phyloP scores from a whole-genome alignment of 2,329 filamentous ascomycete species.

The Apiospora aurea region DNA sequence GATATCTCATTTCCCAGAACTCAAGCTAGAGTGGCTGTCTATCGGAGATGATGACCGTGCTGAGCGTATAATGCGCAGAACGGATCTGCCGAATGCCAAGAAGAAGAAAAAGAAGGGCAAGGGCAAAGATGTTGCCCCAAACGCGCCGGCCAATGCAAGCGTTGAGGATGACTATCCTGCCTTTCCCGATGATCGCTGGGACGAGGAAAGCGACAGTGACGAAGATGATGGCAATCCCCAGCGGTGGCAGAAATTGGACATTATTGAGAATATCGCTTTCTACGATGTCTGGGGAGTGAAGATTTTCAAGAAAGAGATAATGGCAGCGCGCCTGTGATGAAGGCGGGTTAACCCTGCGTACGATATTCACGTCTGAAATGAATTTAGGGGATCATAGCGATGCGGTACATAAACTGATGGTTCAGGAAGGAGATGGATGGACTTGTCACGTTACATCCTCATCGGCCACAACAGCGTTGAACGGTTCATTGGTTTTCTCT shows the following conservation, averaged over 20 bases:
- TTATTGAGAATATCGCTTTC: constrained; percentile 49
- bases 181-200: constrained; percentile 38
- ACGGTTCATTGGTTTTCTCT: constrained; percentile 15
- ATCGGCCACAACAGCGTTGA: neutral
- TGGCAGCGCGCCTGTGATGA: constrained; percentile 48
- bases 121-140: constrained; percentile 39
- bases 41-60: constrained; percentile 54
- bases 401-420: neutral
- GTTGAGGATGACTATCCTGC: constrained; percentile 39
- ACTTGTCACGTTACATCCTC: neutral
- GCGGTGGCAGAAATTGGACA: constrained; percentile 44
- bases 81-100: constrained; percentile 39
- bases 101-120: constrained; percentile 41
- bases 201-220: constrained; percentile 44
- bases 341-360: neutral
- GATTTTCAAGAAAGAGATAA: constrained; percentile 66
- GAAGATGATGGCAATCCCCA: constrained; percentile 41
- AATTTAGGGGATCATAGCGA: neutral
- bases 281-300: constrained; percentile 56
- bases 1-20: constrained; percentile 59
- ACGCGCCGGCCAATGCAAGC: neutral
- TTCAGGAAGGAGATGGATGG: neutral
- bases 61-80: constrained; percentile 55
- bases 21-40: constrained; percentile 66
- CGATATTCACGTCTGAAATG: neutral